Conservation (phyloP, 805 yeast species). For the Metschnikowia rubicola region DNA sequence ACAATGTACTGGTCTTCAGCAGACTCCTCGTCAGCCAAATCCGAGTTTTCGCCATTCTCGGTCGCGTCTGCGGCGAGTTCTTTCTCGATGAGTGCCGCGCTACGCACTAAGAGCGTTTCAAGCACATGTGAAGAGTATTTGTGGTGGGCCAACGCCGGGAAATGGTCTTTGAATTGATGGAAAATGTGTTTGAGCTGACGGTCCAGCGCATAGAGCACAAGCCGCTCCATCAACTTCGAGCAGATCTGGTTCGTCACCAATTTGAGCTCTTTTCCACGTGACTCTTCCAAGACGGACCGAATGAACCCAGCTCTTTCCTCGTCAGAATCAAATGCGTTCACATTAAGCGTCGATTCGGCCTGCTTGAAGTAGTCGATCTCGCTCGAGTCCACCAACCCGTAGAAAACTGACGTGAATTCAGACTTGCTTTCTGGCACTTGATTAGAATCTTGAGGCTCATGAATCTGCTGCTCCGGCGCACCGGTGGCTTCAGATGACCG, state of each 20-base stretch:
- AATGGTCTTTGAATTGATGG: conserved; percentile 67
- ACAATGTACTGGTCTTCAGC: conserved; percentile 32
- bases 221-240: conserved; percentile 86
- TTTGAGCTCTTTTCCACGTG: conserved; percentile 85
- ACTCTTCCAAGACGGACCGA: conserved; percentile 76
- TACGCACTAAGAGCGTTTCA: conserved; percentile 75
- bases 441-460: conserved; percentile 1
- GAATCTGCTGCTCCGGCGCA: neutral
- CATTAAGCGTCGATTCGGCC: conserved; percentile 81
- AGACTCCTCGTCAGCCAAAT: conserved; percentile 7
- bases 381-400: conserved; percentile 78
- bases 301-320: conserved; percentile 77
- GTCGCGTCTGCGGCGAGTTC: conserved; percentile 46
- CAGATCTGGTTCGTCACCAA: conserved; percentile 92
- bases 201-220: conserved; percentile 64
- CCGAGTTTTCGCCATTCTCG: conserved; percentile 36
- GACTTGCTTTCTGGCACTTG: conserved; percentile 7
- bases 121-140: conserved; percentile 92
- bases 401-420: conserved; percentile 48
- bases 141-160: conserved; percentile 74
- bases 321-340: conserved; percentile 68
- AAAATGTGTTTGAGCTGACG: conserved; percentile 64
- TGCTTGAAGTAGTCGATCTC: conserved; percentile 91
- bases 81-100: conserved; percentile 71
- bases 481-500: conserved; percentile 10